Evolutionary conservation across 1,139 yeast species (phyloP).

Genomic region (Yamadazyma friedrichii): DNA sequence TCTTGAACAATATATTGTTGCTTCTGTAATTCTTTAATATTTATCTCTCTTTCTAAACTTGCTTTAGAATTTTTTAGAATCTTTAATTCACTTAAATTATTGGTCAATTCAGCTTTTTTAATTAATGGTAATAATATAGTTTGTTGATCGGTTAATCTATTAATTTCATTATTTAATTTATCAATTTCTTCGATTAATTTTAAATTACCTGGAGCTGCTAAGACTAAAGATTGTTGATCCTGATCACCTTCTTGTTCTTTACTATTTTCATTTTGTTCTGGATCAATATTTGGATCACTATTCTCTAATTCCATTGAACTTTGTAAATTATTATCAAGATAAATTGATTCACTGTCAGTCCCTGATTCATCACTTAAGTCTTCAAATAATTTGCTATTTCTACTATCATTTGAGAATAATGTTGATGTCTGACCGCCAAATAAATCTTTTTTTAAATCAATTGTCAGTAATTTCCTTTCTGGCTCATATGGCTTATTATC

Average conservation of each 20-base stretch:
- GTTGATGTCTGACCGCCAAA: slow-evolving; percentile 33
- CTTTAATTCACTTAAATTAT: slow-evolving; percentile 66
- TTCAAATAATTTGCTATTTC: slow-evolving; percentile 35
- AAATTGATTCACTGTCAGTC: slow-evolving; percentile 31
- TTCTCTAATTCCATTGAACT: slow-evolving; percentile 10
- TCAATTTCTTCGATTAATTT: slow-evolving; percentile 67
- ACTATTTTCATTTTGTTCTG: slow-evolving; percentile 1
- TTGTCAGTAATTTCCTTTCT: slow-evolving; percentile 17
- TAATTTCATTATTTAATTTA: slow-evolving; percentile 56
- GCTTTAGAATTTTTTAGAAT: slow-evolving; percentile 64
- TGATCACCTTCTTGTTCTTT: slow-evolving; percentile 9
- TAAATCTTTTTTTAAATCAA: slow-evolving; percentile 23
- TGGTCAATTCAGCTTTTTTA: slow-evolving; percentile 79
- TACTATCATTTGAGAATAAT: slow-evolving; percentile 17
- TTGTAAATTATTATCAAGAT: slow-evolving; percentile 19
- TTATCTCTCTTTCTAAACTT: slow-evolving; percentile 68
- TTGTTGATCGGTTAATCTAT: slow-evolving; percentile 59
- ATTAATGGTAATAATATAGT: slow-evolving; percentile 64
- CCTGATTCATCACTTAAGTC: slow-evolving; percentile 35
- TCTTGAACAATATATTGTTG: slow-evolving; percentile 86
- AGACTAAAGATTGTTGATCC: slow-evolving; percentile 23
- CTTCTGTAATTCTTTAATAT: slow-evolving; percentile 65
- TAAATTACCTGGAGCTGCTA: slow-evolving; percentile 71
- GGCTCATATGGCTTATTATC: slow-evolving; percentile 13
- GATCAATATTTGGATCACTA: not conserved